Base-by-base conservation (phyloP, 495 filamentous ascomycete genomes). In the Penicillium atrosanguineum region DNA sequence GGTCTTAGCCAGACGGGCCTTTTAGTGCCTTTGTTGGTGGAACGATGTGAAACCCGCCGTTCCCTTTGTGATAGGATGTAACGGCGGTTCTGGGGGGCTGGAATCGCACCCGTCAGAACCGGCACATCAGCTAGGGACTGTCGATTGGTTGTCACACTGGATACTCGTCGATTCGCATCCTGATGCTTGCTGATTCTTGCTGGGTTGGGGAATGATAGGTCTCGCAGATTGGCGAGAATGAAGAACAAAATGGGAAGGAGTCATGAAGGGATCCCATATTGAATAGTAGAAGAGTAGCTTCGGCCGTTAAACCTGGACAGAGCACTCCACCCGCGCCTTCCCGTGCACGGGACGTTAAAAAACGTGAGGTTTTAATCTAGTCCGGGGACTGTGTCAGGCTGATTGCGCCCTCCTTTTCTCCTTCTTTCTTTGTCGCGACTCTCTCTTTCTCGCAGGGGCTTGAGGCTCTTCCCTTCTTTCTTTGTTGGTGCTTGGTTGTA, bases 401-500 rank as follows among this genome's bases (percentile, higher is more conserved):
- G 31, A 15, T 31, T 14, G 31, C 14, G 31, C 31, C 14, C 31
- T 56, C 39, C 49, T 55, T 41, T 42, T 52, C 49, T 59, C 40
- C 41, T 53, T 37, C 50, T 55, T 59, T 29, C 42, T 48, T 57
- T 49, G 37, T 46, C 45, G 44, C 44, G 52, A 44, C 44, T 34
- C 29, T 48, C 46, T 52, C 19, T 44, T 53, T 55, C 40, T 44
- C 31, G 42, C 50, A 48, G 48, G 63, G 55, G 63, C 63, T 67
- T 55, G 61, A 64, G 51, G 61, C 64, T 67, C 61, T 53, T 55
- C 36, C n/a, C 36, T 28, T 23, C 21, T 45, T 45, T 44, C 44
- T 44, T 44, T 49, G 46, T 28, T 54, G 19, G 23, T 23, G 23
- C 23, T 23, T 23, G 23, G 23, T 52, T 40, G 37, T 42, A 46